Conservation (phyloP, 148 eudicot genomes). For the Nepenthes gracilis region DNA sequence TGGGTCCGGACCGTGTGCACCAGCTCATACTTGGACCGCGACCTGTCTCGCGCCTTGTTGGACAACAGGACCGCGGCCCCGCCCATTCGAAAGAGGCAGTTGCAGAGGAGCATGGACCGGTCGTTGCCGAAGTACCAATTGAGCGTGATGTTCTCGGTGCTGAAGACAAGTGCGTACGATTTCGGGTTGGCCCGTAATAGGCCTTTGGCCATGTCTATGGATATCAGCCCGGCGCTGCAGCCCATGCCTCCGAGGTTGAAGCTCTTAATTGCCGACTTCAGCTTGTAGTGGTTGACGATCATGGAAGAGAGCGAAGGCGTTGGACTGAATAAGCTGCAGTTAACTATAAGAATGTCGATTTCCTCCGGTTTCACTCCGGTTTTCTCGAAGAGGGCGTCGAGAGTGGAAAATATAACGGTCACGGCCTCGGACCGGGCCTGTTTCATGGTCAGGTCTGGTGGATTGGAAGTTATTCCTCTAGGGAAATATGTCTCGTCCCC, state of each 20-base stretch:
- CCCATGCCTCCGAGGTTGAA: slow-evolving; percentile 79
- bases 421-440: slow-evolving; percentile 59
- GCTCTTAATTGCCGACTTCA: slow-evolving; percentile 44
- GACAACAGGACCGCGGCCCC: slow-evolving; percentile 72
- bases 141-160: slow-evolving; percentile 67
- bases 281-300: slow-evolving; percentile 77
- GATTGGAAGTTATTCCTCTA: slow-evolving; percentile 34
- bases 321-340: slow-evolving; percentile 72
- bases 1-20: slow-evolving; percentile 75
- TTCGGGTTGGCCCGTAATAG: slow-evolving; percentile 51
- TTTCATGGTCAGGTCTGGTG: slow-evolving; percentile 31
- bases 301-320: slow-evolving; percentile 79
- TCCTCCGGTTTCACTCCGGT: slow-evolving; percentile 44
- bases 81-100: slow-evolving; percentile 79
- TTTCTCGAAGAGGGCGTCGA: slow-evolving; percentile 44
- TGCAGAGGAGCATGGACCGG: slow-evolving; percentile 67
- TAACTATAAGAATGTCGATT: slow-evolving; percentile 59
- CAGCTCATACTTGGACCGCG: slow-evolving; percentile 55
- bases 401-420: slow-evolving; percentile 51
- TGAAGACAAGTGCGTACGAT: slow-evolving; percentile 50
- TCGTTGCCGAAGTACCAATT: slow-evolving; percentile 82
- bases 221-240: slow-evolving; percentile 72
- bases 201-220: slow-evolving; percentile 60
- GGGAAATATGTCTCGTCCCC: slow-evolving; percentile 67
- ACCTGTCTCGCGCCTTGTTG: slow-evolving; percentile 31